These are phyloP conservation scores for Solanum pennellii DNA, from an alignment of 257 asterid genomes.

Conservation along the genomic window DNA sequence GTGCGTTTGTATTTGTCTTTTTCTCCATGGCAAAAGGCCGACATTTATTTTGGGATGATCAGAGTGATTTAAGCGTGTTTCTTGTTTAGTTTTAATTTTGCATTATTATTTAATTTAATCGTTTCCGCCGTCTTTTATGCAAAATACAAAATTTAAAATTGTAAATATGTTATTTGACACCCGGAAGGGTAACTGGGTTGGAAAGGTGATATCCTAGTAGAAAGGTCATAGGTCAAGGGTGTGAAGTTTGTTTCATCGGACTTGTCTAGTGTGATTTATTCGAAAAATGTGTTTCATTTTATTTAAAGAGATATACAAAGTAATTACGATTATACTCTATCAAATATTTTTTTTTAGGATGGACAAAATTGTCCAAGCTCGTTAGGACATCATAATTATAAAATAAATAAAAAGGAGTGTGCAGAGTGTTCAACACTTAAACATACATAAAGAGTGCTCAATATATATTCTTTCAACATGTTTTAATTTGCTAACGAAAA, in stretches of 20 bases:
- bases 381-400: background rate
- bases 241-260: background rate
- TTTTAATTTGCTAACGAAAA: background rate
- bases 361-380: background rate
- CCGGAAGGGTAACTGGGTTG: background rate
- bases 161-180: background rate
- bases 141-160: no score
- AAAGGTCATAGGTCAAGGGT: background rate
- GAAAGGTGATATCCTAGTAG: background rate
- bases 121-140: background rate
- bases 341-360: background rate
- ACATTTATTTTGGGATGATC: no score
- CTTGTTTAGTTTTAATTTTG: background rate
- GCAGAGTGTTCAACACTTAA: background rate
- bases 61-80: background rate
- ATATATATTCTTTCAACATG: background rate
- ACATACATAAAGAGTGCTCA: background rate
- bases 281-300: no score
- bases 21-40: background rate
- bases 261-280: background rate
- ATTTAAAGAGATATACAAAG: no score
- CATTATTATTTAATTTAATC: no score
- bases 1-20: background rate
- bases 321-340: background rate
- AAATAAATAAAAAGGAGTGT: background rate